A percentile compares a stretch with the other conserved stretches of the same genome.
Evolutionary conservation across 2,329 filamentous ascomycete species (phyloP).

Genomic region (Ophiostoma perfectum): DNA sequence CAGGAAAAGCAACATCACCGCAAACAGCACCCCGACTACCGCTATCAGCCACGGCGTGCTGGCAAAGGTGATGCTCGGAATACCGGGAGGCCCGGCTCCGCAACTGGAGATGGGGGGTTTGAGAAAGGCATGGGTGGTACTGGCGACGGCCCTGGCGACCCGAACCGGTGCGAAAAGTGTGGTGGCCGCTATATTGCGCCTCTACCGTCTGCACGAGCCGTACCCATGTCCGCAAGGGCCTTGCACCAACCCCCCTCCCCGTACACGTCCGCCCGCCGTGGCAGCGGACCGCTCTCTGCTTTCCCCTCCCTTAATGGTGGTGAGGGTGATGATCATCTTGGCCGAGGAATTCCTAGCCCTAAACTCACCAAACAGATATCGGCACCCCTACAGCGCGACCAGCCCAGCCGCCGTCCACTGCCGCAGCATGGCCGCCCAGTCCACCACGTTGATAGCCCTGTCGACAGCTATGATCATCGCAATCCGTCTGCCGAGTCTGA

Average conservation of each 20-base stretch:
- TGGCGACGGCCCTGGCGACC: slow-evolving; percentile 27
- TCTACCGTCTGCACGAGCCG: slow-evolving; percentile 45
- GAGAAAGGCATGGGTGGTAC: slow-evolving; percentile 23
- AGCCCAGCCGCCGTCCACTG: slow-evolving; percentile 17
- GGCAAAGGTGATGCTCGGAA: slow-evolving; percentile 33
- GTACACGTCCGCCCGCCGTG: neutral
- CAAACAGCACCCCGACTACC: slow-evolving; percentile 85
- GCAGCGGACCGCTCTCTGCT: neutral
- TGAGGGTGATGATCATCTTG: neutral
- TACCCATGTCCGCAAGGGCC: slow-evolving; percentile 11
- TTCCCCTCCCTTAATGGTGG: neutral
- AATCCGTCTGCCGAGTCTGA: slow-evolving; percentile 48
- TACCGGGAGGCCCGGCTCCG: neutral
- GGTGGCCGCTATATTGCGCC: slow-evolving; percentile 62
- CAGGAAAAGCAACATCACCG: slow-evolving; percentile 89
- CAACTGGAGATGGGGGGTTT: slow-evolving; percentile 24
- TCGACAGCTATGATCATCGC: slow-evolving; percentile 33
- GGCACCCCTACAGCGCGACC: neutral
- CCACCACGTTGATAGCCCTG: slow-evolving; percentile 25
- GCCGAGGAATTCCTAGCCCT: neutral
- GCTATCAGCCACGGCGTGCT: slow-evolving; percentile 79
- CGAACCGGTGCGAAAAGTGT: slow-evolving; percentile 63
- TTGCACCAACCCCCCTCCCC: neutral
- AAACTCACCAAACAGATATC: neutral
- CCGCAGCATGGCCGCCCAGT: slow-evolving; percentile 11